A percentile compares a stretch with the other conserved stretches of the same genome.
These are phyloP conservation scores for Haplosporangium gracile DNA, from an alignment of 192 early-diverging fungal species.

Conservation along the genomic window DNA sequence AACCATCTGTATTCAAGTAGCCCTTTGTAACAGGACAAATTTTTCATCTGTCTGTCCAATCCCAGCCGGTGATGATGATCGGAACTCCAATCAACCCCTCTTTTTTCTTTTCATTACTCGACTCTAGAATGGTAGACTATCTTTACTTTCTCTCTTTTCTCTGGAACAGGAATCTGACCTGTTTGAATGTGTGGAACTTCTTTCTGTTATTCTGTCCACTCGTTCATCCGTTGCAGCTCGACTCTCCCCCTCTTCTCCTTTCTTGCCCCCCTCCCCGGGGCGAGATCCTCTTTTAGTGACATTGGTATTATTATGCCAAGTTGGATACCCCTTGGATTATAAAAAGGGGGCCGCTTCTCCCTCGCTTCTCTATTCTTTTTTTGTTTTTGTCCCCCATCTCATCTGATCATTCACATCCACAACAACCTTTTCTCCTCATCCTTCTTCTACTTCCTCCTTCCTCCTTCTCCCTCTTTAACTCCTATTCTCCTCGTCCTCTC, in stretches of 20 bases:
- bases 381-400: not conserved
- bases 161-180: not conserved
- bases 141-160: not conserved
- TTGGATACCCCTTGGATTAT: not conserved
- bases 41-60: too few species aligned
- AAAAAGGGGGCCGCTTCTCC: not conserved
- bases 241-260: too few species aligned
- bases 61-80: too few species aligned
- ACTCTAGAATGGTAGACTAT: too few species aligned
- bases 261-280: not conserved
- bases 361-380: not conserved
- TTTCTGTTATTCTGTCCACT: too few species aligned
- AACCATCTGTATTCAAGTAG: too few species aligned
- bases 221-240: too few species aligned
- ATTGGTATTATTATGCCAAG: not conserved
- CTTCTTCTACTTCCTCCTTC: not conserved
- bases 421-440: not conserved
- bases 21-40: too few species aligned
- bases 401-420: slow-evolving; percentile 1
- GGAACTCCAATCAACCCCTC: too few species aligned
- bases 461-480: not conserved
- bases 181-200: too few species aligned
- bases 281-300: not conserved
- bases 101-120: too few species aligned
- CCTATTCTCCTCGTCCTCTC: too few species aligned